Evolutionary conservation across 371 early-diverging fungal genomes (phyloP), one percentile per base, ranked within the genome.

Genomic region (Zychaea mexicana): DNA sequence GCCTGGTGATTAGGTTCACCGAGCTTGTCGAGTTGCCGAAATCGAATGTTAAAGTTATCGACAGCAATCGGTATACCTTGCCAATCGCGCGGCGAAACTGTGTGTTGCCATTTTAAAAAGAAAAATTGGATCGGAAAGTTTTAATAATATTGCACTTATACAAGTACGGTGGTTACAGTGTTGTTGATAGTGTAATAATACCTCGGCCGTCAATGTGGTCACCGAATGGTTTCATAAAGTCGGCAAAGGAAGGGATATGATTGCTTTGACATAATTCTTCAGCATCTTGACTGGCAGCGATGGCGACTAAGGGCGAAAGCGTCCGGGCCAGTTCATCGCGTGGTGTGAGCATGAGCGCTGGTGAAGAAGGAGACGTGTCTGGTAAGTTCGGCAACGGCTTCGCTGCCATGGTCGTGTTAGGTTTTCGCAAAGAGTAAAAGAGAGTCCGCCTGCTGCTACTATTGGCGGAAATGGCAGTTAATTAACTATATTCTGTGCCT

Each of bases 201-300:
- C 92, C 84, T 82, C 85, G 85, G 15, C 90, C 88, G 52, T 90
- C 88, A 33, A 94, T 85, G 45, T 79, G 79, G 22, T 87, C 85
- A 13, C 95, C 95, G 82, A 96, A 95, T 8, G 96, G 96, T 49
- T 82, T 76, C 33, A 96, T 71, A 21, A 94, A 78, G 62, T 94
- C 90, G 9, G 84, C 85, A 67, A 94, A 84, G 0, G 88, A 81
- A 27, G 86, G 78, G 54, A 93, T 79, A 49, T 86, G 79, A 72
- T 90, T 94, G 10, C 75, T 77, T 53, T 81, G 82, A 58, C 90
- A 91, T 12, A 90, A 71, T 53, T 87, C 88, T 33, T 90, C 89
- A 1, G 88, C 92, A 68, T 90, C 92, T 45, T 77, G 77, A 30
- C 94, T 89, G 13, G 93, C 85, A 19, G 88, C 72, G 6, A 93